These are phyloP conservation scores for Anastatica hierochuntica DNA, from an alignment of 345 rosid species.

Conservation along the genomic window DNA sequence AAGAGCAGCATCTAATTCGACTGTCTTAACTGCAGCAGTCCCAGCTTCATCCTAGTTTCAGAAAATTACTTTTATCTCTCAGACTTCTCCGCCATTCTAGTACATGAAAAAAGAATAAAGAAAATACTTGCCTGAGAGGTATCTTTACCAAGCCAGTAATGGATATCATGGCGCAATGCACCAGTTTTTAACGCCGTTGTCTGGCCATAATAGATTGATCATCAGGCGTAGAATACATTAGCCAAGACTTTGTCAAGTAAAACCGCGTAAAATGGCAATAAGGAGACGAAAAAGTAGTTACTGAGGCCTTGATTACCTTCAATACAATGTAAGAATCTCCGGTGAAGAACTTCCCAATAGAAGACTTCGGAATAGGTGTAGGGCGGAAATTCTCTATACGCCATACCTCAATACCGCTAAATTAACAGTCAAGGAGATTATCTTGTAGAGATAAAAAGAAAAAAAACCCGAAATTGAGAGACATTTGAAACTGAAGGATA, in stretches of 20 bases:
- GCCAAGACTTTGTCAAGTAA: background rate
- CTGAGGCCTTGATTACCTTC: constrained; percentile 43
- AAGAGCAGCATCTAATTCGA: constrained; percentile 96
- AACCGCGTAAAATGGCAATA: background rate
- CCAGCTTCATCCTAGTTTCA: constrained; percentile 90
- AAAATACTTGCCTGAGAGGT: no score
- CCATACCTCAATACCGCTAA: constrained; percentile 93
- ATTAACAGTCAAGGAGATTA: constrained; percentile 40
- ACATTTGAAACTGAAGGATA: constrained; percentile 48
- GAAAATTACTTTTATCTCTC: no score
- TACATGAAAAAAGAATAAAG: no score
- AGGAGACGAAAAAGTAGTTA: no score
- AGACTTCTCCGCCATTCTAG: no score
- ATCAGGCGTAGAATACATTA: no score
- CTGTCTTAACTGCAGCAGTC: constrained; percentile 85
- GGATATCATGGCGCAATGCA: constrained; percentile 74
- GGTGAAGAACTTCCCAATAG: constrained; percentile 78
- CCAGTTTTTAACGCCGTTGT: constrained; percentile 72
- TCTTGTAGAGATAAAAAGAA: constrained; percentile 1
- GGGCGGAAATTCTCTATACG: constrained; percentile 88
- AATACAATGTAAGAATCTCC: constrained; percentile 92
- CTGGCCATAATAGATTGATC: constrained; percentile 35
- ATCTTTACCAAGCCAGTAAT: constrained; percentile 91
- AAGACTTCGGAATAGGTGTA: constrained; percentile 51
- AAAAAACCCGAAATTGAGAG: no score